A percentile compares a stretch with the other conserved stretches of the same genome.
These are phyloP conservation scores for Oryza glumipatula DNA, from an alignment of 176 grass and related monocot species.

Conservation along the genomic window DNA sequence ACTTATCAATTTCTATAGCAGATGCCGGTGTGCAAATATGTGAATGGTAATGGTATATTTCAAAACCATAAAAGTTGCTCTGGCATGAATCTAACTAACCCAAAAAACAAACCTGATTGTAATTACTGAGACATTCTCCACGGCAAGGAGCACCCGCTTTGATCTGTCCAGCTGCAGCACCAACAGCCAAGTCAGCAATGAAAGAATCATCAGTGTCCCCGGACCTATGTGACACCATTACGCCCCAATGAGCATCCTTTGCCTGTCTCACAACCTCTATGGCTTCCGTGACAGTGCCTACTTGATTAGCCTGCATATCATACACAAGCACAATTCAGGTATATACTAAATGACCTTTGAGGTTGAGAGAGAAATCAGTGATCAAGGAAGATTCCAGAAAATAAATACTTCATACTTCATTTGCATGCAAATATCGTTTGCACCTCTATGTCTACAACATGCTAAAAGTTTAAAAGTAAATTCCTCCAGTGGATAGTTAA, in stretches of 20 bases:
- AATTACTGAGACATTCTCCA: slow-evolving; percentile 85
- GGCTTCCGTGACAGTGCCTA: slow-evolving; percentile 91
- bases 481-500: slow-evolving; percentile 34
- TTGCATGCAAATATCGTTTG: slow-evolving; percentile 10
- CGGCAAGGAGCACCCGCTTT: slow-evolving; percentile 92
- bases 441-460: background rate
- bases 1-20: background rate
- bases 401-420: slow-evolving; percentile 29
- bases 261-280: slow-evolving; percentile 98
- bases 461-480: slow-evolving; percentile 9
- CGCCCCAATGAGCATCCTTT: slow-evolving; percentile 93
- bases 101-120: slow-evolving; percentile 70
- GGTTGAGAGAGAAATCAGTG: slow-evolving; percentile 18
- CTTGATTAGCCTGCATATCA: slow-evolving; percentile 79
- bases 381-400: slow-evolving; percentile 2
- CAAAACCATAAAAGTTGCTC: no score
- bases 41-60: no score
- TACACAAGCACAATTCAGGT: slow-evolving; percentile 12
- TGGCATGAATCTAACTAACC: no score
- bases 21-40: background rate
- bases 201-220: slow-evolving; percentile 90
- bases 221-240: slow-evolving; percentile 82
- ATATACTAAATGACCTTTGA: slow-evolving; percentile 4
- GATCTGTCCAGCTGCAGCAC: slow-evolving; percentile 74
- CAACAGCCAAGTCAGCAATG: slow-evolving; percentile 86